A percentile compares a stretch with the other conserved stretches of the same genome.
Evolutionary conservation across 257 asterid species (phyloP).

Genomic region (Rauvolfia tetraphylla): DNA sequence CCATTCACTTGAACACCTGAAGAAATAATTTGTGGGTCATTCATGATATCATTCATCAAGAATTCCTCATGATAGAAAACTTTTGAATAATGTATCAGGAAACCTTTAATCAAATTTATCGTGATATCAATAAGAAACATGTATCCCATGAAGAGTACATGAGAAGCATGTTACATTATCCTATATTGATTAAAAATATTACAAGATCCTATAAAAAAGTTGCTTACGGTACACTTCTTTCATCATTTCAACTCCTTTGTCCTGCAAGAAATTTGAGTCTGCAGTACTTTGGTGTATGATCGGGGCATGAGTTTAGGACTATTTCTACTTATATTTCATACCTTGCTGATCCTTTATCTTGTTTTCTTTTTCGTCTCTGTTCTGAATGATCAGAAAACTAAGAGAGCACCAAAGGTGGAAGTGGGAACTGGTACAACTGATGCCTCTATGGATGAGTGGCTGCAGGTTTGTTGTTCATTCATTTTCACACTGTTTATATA

Average conservation of each 20-base stretch:
- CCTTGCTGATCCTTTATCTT: neutral
- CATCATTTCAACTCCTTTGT: neutral
- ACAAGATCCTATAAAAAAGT: neutral
- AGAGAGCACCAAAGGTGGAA: conserved; percentile 93
- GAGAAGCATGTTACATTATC: too few species aligned
- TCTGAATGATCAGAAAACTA: conserved; percentile 56
- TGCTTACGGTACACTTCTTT: neutral
- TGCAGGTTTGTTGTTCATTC: conserved; percentile 59
- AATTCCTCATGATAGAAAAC: neutral
- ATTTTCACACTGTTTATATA: neutral
- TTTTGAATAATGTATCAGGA: neutral
- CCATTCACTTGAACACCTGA: neutral
- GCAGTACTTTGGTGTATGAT: neutral
- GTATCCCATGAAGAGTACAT: neutral
- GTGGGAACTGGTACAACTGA: conserved; percentile 92
- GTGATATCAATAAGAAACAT: too few species aligned
- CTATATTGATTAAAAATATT: too few species aligned
- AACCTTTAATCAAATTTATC: too few species aligned
- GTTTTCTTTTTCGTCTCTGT: neutral
- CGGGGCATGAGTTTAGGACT: neutral
- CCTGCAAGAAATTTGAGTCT: too few species aligned
- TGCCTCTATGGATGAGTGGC: conserved; percentile 90
- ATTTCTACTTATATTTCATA: neutral
- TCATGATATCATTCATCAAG: neutral
- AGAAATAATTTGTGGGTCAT: too few species aligned